Evolutionary conservation across 2,329 filamentous ascomycete genomes (phyloP).

Genomic region (Shiraia sp.): DNA sequence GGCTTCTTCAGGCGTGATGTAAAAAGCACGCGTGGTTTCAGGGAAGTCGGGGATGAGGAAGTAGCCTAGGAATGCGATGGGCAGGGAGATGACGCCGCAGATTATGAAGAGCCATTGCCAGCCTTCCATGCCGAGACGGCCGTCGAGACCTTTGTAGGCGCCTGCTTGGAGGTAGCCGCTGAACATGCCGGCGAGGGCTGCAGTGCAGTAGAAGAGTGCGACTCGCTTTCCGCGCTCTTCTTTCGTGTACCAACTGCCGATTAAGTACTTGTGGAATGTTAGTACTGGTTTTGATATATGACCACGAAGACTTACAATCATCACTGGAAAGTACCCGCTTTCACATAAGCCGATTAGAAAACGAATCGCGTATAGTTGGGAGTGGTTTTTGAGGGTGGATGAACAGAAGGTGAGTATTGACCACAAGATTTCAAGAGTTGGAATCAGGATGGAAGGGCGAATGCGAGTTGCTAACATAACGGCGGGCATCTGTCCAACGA

Average conservation of each 20-base stretch:
- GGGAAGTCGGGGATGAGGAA: conserved; percentile 37
- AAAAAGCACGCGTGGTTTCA: conserved; percentile 37
- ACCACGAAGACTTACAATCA: conserved; percentile 18
- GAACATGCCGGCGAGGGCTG: conserved; percentile 39
- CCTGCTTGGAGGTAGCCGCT: conserved; percentile 40
- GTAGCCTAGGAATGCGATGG: conserved; percentile 50
- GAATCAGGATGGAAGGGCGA: conserved; percentile 34
- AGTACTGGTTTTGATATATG: background rate
- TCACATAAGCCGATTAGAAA: conserved; percentile 37
- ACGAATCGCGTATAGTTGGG: conserved; percentile 40
- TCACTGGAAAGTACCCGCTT: conserved; percentile 33
- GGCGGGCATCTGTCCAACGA: conserved; percentile 34
- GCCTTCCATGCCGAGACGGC: conserved; percentile 24
- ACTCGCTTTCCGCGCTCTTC: conserved; percentile 38
- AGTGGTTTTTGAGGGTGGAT: conserved; percentile 21
- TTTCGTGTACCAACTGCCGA: conserved; percentile 51
- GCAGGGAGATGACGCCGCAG: conserved; percentile 47
- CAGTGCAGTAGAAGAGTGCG: conserved; percentile 38
- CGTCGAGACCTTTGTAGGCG: conserved; percentile 36
- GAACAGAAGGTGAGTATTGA: conserved; percentile 26
- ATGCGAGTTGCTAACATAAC: conserved; percentile 30
- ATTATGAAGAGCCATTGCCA: conserved; percentile 37
- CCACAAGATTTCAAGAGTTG: conserved; percentile 37
- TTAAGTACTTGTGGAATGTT: conserved; percentile 24
- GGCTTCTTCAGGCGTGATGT: conserved; percentile 39